A percentile compares a stretch with the other conserved stretches of the same genome.
Evolutionary conservation across 371 early-diverging fungal species (phyloP).

Genomic region (Mortierella sp.): DNA sequence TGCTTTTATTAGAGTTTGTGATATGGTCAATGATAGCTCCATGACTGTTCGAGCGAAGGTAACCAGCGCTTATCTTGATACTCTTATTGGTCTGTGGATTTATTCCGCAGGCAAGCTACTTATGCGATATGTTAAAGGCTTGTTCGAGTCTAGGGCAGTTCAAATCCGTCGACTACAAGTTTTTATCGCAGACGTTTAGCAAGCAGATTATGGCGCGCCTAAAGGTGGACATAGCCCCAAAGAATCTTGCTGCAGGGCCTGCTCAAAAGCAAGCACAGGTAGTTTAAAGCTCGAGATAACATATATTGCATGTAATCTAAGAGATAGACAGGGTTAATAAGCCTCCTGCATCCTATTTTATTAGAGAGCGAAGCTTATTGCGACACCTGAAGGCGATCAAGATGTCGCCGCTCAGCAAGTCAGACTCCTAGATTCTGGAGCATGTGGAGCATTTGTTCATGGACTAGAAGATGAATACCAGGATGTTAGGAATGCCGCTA

Average conservation of each 20-base stretch:
- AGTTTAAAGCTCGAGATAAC: neutral
- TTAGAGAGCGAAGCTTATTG: slow-evolving; percentile 60
- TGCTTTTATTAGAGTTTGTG: slow-evolving; percentile 82
- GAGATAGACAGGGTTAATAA: neutral
- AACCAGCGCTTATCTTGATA: neutral
- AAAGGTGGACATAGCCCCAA: slow-evolving; percentile 39
- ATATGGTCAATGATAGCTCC: slow-evolving; percentile 81
- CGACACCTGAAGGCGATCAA: slow-evolving; percentile 75
- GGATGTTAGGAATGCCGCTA: slow-evolving; percentile 87
- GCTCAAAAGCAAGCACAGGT: slow-evolving; percentile 56
- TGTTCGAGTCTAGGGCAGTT: slow-evolving; percentile 76
- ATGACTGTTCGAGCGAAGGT: slow-evolving; percentile 72
- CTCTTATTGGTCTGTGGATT: neutral
- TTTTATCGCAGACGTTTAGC: slow-evolving; percentile 79
- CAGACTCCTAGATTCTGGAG: slow-evolving; percentile 77
- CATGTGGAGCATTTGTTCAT: slow-evolving; percentile 93
- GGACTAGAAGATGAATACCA: slow-evolving; percentile 93
- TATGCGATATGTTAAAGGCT: slow-evolving; percentile 54
- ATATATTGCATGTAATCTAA: too few relatives aligned
- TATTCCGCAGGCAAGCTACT: neutral
- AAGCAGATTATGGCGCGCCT: slow-evolving; percentile 81
- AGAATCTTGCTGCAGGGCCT: slow-evolving; percentile 51
- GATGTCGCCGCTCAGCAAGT: slow-evolving; percentile 77
- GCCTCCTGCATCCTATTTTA: neutral
- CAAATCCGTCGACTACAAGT: slow-evolving; percentile 67